A percentile compares a stretch with the other conserved stretches of the same genome.
Evolutionary conservation across 2,329 filamentous ascomycete species (phyloP).

Genomic region (Colletotrichum viniferum): DNA sequence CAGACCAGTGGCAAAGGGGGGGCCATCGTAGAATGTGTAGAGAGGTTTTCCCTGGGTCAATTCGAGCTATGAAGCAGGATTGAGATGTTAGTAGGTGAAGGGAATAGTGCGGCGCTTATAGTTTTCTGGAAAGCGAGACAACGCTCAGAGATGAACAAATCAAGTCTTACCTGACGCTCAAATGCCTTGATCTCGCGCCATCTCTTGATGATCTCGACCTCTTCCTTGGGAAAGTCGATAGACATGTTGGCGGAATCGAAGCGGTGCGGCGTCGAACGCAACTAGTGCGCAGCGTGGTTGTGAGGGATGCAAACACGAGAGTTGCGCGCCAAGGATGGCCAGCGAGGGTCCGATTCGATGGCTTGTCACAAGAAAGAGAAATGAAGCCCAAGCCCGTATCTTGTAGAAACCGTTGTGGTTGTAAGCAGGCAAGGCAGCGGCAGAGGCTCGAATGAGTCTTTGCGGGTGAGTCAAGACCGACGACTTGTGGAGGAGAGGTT

Average conservation of each 20-base stretch:
- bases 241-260: constrained; percentile 59
- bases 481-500: neutral
- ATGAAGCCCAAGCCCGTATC: neutral
- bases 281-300: neutral
- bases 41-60: constrained; percentile 81
- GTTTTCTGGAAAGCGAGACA: neutral
- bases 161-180: constrained; percentile 70
- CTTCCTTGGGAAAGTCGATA: constrained; percentile 91
- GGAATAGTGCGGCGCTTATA: neutral
- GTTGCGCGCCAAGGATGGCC: neutral
- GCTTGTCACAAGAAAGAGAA: neutral
- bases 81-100: neutral
- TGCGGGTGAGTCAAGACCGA: neutral
- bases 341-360: neutral
- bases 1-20: constrained; percentile 76
- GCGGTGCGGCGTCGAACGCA: neutral
- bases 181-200: constrained; percentile 96
- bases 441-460: neutral
- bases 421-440: neutral
- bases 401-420: neutral
- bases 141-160: neutral
- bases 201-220: constrained; percentile 81
- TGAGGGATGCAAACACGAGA: neutral
- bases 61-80: constrained; percentile 56
- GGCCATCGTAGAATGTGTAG: constrained; percentile 95